phyloP scores from a whole-genome alignment of 257 asterid species.

The Mitragyna speciosa region DNA sequence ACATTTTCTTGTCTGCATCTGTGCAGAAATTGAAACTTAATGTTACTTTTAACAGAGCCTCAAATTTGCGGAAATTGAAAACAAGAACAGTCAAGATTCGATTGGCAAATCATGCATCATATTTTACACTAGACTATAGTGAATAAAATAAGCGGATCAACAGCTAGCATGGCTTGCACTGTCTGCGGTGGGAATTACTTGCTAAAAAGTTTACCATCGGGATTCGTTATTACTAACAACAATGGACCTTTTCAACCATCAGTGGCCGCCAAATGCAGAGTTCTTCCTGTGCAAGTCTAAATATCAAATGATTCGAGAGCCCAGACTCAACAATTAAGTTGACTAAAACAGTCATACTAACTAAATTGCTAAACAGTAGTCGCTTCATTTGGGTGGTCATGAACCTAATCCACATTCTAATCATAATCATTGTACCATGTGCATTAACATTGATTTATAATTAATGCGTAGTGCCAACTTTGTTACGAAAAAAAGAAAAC shows the following conservation, averaged over 20 bases:
- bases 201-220: background rate
- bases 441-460: constrained; percentile 21
- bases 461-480: background rate
- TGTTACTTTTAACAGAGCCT: no score
- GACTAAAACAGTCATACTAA: constrained; percentile 19
- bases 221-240: background rate
- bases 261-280: constrained; percentile 17
- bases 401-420: constrained; percentile 40
- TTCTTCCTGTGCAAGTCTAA: background rate
- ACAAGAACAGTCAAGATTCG: no score
- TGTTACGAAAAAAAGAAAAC: background rate
- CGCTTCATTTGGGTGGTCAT: constrained; percentile 32
- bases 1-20: background rate
- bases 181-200: constrained; percentile 12
- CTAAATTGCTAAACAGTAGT: constrained; percentile 8
- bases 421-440: constrained; percentile 45
- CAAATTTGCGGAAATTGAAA: background rate
- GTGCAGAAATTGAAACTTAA: background rate
- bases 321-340: constrained; percentile 19
- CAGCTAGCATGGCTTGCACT: constrained; percentile 17
- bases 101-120: background rate
- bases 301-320: constrained; percentile 8
- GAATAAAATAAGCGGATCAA: background rate
- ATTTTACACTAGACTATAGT: background rate
- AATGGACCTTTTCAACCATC: background rate